Conservation (phyloP, 257 asterid species). For the Cordia subcordata region DNA sequence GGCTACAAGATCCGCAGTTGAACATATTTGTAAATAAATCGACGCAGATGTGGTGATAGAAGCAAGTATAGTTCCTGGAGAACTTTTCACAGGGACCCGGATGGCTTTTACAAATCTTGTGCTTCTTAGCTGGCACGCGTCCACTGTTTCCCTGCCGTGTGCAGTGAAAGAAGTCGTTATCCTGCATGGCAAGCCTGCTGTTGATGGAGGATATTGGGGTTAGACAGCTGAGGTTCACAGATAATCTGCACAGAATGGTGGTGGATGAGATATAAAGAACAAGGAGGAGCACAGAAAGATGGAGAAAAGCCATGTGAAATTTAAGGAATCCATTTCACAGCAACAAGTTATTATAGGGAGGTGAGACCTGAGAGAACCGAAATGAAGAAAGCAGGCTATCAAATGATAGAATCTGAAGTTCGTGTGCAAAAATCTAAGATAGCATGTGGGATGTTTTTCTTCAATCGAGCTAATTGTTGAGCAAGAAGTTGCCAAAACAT, state of each 20-base stretch:
- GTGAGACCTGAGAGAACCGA: background rate
- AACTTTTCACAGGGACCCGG: background rate
- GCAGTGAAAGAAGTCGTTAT: background rate
- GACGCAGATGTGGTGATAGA: background rate
- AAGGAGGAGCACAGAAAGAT: background rate
- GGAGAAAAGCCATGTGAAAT: constrained; percentile 5
- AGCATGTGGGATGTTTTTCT: background rate
- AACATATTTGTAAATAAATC: background rate
- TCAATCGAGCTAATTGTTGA: no score
- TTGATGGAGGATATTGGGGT: background rate
- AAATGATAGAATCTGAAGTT: constrained; percentile 6
- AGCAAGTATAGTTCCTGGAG: background rate
- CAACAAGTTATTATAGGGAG: background rate
- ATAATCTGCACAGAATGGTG: background rate
- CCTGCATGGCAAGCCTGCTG: background rate
- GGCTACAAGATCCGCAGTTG: constrained; percentile 2
- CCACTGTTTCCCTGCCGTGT: background rate
- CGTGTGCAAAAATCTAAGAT: constrained; percentile 9
- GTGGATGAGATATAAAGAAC: constrained; percentile 5
- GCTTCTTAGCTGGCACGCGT: background rate
- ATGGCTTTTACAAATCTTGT: constrained; percentile 5
- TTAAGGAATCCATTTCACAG: constrained; percentile 1
- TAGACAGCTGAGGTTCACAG: background rate
- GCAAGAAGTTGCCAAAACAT: no score
- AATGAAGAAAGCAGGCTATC: background rate